Conservation (phyloP, 148 eudicot species). For the Camellia lanceoleosa region DNA sequence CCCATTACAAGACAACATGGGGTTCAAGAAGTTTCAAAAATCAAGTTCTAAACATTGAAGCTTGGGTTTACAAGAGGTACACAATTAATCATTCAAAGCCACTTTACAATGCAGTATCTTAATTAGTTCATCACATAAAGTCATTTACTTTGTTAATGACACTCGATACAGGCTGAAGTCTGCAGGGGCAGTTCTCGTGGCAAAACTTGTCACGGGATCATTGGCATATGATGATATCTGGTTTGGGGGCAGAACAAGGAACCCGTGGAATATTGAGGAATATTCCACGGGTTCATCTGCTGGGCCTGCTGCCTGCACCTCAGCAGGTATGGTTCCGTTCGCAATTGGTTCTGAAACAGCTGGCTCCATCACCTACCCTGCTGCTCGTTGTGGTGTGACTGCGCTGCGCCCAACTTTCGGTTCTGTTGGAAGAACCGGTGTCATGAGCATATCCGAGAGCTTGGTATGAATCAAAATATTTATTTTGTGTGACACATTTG, state of each 20-base stretch:
- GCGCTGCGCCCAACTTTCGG: constrained; percentile 89
- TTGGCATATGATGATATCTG: constrained; percentile 87
- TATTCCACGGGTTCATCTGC: constrained; percentile 88
- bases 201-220: constrained; percentile 79
- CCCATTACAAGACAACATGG: constrained; percentile 83
- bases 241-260: constrained; percentile 95
- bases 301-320: constrained; percentile 89
- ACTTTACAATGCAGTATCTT: too few species aligned
- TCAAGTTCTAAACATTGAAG: constrained; percentile 80
- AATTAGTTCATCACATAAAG: too few species aligned
- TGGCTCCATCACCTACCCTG: constrained; percentile 84
- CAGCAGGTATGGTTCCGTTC: constrained; percentile 94
- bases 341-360: constrained; percentile 95
- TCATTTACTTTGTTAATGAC: too few species aligned
- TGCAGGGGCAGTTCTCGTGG: constrained; percentile 89
- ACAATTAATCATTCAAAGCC: too few species aligned
- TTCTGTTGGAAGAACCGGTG: constrained; percentile 84
- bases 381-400: constrained; percentile 88
- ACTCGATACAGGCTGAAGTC: constrained; percentile 52
- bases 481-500: neutral
- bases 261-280: constrained; percentile 96
- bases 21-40: constrained; percentile 68
- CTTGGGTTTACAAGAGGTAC: constrained; percentile 95
- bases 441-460: constrained; percentile 90
- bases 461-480: constrained; percentile 41